A percentile compares a stretch with the other conserved stretches of the same genome.
Conservation (phyloP, 2,329 filamentous ascomycete genomes). For the Parafenestella ontariensis region DNA sequence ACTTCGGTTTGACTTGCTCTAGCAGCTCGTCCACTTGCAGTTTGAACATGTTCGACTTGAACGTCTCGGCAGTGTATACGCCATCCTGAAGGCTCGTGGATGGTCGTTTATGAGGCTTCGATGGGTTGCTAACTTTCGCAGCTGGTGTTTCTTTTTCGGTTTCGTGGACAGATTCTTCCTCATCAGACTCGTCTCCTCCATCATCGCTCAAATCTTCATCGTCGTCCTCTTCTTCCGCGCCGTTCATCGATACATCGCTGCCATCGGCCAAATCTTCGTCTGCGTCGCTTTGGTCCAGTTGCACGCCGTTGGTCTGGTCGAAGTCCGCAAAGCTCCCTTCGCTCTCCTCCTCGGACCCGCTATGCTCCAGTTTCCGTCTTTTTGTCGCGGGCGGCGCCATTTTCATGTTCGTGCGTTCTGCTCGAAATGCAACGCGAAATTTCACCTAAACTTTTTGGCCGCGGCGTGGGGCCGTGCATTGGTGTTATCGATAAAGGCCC, state of each 20-base stretch:
- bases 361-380: conserved; percentile 56
- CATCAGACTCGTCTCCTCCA: conserved; percentile 24
- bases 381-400: conserved; percentile 52
- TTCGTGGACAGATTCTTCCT: conserved; percentile 17
- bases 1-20: conserved; percentile 63
- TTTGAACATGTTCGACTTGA: conserved; percentile 72
- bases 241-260: conserved; percentile 17
- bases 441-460: conserved; percentile 30
- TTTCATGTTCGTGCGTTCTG: conserved; percentile 13
- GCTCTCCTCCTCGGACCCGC: conserved; percentile 36
- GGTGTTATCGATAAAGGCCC: conserved; percentile 27
- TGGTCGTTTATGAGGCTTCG: conserved; percentile 29
- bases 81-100: conserved; percentile 42
- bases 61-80: conserved; percentile 61
- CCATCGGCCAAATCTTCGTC: conserved; percentile 14
- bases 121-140: conserved; percentile 14
- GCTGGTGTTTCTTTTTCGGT: conserved; percentile 8
- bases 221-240: conserved; percentile 16
- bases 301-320: conserved; percentile 23
- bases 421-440: conserved; percentile 20
- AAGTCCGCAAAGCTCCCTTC: conserved; percentile 34
- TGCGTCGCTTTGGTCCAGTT: conserved; percentile 21
- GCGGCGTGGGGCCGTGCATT: conserved; percentile 3
- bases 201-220: conserved; percentile 16
- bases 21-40: conserved; percentile 71